These are phyloP conservation scores for Plantago major DNA, from an alignment of 257 asterid genomes.

Conservation along the genomic window DNA sequence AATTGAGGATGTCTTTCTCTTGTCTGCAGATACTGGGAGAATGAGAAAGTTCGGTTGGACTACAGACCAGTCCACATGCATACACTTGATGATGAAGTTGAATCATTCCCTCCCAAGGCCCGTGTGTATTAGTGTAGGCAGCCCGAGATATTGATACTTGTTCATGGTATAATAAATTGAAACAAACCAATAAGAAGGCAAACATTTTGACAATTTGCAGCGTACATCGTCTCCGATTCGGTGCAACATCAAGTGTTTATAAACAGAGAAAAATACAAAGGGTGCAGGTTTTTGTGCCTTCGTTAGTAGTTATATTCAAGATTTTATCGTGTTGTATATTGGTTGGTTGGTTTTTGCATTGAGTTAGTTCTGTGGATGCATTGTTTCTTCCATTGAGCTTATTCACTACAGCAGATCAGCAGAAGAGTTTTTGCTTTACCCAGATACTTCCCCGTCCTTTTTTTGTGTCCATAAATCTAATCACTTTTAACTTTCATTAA, in stretches of 20 bases:
- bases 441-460: too few species aligned
- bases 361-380: background rate
- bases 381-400: background rate
- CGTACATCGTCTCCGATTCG: constrained; percentile 15
- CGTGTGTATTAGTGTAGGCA: constrained; percentile 41
- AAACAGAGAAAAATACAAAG: background rate
- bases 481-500: too few species aligned
- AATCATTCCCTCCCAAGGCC: constrained; percentile 62
- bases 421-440: too few species aligned
- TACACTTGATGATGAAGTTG: constrained; percentile 56
- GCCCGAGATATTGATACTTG: constrained; percentile 11
- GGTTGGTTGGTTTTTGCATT: background rate
- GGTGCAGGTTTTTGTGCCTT: background rate
- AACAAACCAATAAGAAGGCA: constrained; percentile 14
- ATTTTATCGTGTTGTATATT: background rate
- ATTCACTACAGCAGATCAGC: too few species aligned
- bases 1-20: background rate
- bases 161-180: constrained; percentile 6
- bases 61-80: constrained; percentile 68
- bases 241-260: constrained; percentile 20
- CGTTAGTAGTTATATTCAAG: background rate
- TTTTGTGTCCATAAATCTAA: too few species aligned
- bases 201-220: constrained; percentile 30
- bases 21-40: constrained; percentile 58
- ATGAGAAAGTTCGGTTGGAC: constrained; percentile 47